These are phyloP conservation scores for Datisca glomerata DNA, from an alignment of 306 rosid genomes.

Conservation along the genomic window DNA sequence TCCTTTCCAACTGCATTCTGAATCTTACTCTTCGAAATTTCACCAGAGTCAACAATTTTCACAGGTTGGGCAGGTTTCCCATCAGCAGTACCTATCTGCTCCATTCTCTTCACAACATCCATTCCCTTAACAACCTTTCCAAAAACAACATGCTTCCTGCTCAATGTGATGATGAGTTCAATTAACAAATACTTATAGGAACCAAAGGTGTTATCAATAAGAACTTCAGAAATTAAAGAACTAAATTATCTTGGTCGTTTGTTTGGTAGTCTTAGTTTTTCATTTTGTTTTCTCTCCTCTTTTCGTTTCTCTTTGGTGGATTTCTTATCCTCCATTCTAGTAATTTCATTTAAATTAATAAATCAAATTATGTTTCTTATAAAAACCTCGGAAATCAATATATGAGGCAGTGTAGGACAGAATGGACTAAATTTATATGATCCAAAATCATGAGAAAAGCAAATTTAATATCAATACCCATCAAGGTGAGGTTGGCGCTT, in stretches of 20 bases:
- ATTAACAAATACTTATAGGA: not conserved
- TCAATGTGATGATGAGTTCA: conserved; percentile 9
- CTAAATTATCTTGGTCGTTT: no score
- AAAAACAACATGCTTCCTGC: conserved; percentile 93
- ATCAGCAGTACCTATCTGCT: conserved; percentile 56
- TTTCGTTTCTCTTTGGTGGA: no score
- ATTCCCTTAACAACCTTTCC: conserved; percentile 78
- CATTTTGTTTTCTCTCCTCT: no score
- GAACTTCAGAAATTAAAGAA: no score
- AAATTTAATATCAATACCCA: conserved; percentile 42
- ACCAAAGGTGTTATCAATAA: conserved; percentile 4
- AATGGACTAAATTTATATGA: not conserved
- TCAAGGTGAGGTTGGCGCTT: conserved; percentile 86
- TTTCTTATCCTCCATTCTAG: no score
- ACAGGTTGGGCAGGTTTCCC: conserved; percentile 74
- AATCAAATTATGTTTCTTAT: no score
- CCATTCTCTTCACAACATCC: conserved; percentile 67
- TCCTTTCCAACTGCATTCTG: conserved; percentile 39
- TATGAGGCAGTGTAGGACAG: no score
- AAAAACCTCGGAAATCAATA: no score
- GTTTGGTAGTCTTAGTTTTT: no score
- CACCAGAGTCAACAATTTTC: conserved; percentile 82
- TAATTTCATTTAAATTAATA: no score
- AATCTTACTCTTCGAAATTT: conserved; percentile 34
- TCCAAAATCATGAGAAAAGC: conserved; percentile 9